phyloP scores from a whole-genome alignment of 306 rosid species.

The Argentina anserina region DNA sequence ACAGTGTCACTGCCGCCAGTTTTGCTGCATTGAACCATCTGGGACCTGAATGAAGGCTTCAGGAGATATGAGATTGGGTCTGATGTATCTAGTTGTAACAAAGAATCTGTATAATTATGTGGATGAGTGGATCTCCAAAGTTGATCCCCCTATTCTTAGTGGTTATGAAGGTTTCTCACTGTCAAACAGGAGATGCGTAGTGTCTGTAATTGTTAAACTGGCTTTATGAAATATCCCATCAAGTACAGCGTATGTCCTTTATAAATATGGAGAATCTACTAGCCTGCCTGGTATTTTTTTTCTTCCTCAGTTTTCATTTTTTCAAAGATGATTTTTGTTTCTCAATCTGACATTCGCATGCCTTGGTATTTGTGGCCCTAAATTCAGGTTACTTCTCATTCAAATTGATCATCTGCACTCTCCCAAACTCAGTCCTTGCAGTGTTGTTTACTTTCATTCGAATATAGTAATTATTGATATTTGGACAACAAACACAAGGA shows the following conservation, averaged over 20 bases:
- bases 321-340: too few species aligned
- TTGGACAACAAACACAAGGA: background rate
- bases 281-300: too few species aligned
- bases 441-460: too few species aligned
- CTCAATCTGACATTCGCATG: background rate
- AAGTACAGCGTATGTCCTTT: background rate
- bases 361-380: background rate
- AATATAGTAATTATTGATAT: background rate
- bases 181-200: slow-evolving; percentile 3
- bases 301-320: too few species aligned
- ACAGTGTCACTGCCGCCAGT: slow-evolving; percentile 7
- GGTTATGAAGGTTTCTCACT: slow-evolving; percentile 10
- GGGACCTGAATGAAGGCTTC: background rate
- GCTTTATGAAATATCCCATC: background rate
- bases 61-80: background rate
- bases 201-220: slow-evolving; percentile 11
- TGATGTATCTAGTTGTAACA: background rate
- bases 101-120: background rate
- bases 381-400: background rate
- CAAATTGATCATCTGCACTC: background rate
- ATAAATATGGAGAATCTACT: background rate
- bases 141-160: slow-evolving; percentile 1
- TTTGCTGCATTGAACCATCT: background rate
- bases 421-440: background rate
- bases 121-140: background rate